These are phyloP conservation scores for Rubroboletus pulcherrimus DNA, from an alignment of 768 basidiomycete genomes.

Conservation along the genomic window DNA sequence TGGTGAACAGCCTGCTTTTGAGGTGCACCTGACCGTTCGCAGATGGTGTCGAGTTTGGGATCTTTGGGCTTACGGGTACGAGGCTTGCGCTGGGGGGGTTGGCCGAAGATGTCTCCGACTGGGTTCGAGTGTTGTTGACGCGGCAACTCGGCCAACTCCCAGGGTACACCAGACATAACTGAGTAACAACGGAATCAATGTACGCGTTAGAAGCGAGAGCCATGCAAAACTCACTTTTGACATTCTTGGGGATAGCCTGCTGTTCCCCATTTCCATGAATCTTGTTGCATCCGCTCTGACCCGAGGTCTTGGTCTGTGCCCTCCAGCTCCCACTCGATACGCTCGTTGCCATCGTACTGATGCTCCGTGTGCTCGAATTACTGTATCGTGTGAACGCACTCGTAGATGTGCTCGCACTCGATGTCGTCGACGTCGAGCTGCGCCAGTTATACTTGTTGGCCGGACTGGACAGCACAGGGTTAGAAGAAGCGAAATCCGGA, in stretches of 20 bases:
- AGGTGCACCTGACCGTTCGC: conserved; percentile 52
- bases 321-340: conserved; percentile 75
- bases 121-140: conserved; percentile 61
- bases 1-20: conserved; percentile 46
- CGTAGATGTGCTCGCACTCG: conserved; percentile 64
- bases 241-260: conserved; percentile 54
- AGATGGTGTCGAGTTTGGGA: conserved; percentile 68
- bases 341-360: conserved; percentile 79
- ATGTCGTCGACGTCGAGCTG: conserved; percentile 67
- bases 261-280: conserved; percentile 21
- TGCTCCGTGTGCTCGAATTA: conserved; percentile 60
- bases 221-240: conserved; percentile 68
- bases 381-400: conserved; percentile 79
- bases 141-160: conserved; percentile 68
- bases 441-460: conserved; percentile 59
- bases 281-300: conserved; percentile 15
- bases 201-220: not conserved
- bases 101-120: conserved; percentile 57
- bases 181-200: conserved; percentile 3
- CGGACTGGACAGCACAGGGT: conserved; percentile 53
- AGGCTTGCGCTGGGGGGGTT: conserved; percentile 55
- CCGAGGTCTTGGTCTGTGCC: conserved; percentile 33
- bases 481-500: conserved; percentile 49
- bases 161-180: conserved; percentile 79
- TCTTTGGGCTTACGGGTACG: conserved; percentile 68